A percentile compares a stretch with the other conserved stretches of the same genome.
Evolutionary conservation across 306 rosid species (phyloP).

Genomic region (Rosa rugosa): DNA sequence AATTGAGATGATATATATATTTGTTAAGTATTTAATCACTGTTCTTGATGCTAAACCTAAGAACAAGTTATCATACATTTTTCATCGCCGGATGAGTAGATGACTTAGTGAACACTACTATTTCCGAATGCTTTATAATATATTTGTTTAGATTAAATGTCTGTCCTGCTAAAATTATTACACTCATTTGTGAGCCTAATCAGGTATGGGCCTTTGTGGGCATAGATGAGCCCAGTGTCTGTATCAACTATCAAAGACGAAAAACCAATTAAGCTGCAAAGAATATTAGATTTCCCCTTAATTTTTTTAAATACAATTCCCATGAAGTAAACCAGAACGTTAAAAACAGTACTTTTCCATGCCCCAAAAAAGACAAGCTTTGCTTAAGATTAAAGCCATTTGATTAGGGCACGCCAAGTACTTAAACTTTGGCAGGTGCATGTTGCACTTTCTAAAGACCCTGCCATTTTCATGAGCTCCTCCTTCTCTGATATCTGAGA

Average conservation of each 20-base stretch:
- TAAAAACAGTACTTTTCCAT: not conserved
- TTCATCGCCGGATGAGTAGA: not conserved
- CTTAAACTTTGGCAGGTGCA: conserved; percentile 2
- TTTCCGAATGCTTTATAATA: too few relatives aligned
- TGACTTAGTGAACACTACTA: not conserved
- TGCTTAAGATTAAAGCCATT: conserved; percentile 14
- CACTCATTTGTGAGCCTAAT: not conserved
- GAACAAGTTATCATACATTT: not conserved
- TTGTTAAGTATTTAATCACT: not conserved
- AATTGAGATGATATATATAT: too few relatives aligned
- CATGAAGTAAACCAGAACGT: not conserved
- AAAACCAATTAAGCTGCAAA: not conserved
- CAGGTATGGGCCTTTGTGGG: not conserved
- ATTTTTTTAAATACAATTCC: not conserved
- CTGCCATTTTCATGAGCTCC: conserved; percentile 8
- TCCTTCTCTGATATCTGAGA: conserved; percentile 4
- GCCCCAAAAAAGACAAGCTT: not conserved
- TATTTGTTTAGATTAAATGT: not conserved
- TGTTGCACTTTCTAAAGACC: conserved; percentile 13
- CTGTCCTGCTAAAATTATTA: not conserved
- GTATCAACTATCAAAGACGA: not conserved
- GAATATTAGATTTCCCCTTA: too few relatives aligned
- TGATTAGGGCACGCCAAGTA: conserved; percentile 4
- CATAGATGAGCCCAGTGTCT: not conserved
- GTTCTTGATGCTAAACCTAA: too few relatives aligned